Base-by-base conservation (phyloP, 2,329 filamentous ascomycete genomes). In the Neopestalotiopsis sp. region DNA sequence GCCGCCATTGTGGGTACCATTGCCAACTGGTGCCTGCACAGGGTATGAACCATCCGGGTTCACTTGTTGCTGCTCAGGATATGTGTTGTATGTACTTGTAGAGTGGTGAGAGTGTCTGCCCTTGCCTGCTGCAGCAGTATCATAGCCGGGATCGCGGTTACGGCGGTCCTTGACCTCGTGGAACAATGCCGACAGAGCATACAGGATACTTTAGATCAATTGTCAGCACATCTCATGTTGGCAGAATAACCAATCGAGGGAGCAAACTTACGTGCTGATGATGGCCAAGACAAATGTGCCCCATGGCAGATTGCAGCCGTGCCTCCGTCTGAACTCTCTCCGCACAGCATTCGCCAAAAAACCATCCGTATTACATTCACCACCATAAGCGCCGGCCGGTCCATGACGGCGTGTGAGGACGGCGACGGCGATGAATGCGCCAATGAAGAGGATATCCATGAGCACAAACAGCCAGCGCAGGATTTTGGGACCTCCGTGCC, bases 251-350 rank as follows among this genome's bases (percentile, higher is more conserved):
- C 3, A 28, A 28, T 3, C 1, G 49, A 14, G 3, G 13, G 14
- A n/a, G 20, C n/a, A 38, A 59, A 81, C 81, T 79, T 76, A 83
- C 81, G 81, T 83, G 79, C 79, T 82, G 67, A 83, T 72, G 59
- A 84, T 83, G 7, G 82, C 81, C 68, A 83, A 67, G 10, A 82
- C 77, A 69, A 84, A 84, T 0, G 80, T 82, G 0, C 80, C 82
- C 74, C 80, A 83, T 1, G 81, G 81, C 42, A 84, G 68, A 57
- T 80, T 78, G 71, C 82, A 84, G 67, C 77, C 74, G 9, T 74
- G 34, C 14, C 69, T 68, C 20, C 65, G 40, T 12, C 58, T 32
- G 24, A 69, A 62, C 12, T 58, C 49, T 45, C 69, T 61, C 57
- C 70, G 6, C 58, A 63, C 32, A 32, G 38, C 40, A n/a, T 49